Evolutionary conservation across 345 rosid genomes (phyloP), one percentile per base, ranked within the genome.

Genomic region (Eucalyptus sp.): DNA sequence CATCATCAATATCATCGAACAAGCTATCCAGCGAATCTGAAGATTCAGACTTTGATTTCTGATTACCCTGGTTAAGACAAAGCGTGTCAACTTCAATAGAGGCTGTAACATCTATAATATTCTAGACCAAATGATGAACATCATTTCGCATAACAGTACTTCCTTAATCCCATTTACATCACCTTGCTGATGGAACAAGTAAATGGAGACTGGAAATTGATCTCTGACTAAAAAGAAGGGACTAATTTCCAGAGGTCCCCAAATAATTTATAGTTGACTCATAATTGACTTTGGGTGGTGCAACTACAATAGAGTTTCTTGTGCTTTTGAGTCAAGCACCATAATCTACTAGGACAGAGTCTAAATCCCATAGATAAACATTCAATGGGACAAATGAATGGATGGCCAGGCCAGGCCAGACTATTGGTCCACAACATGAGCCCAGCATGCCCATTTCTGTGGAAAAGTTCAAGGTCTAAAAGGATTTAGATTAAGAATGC

Each of bases 1-100:
- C 88, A 66, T 90, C 94, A 52, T 90, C 93, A 88, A 56, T 93
- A 87, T 93, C 93, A 87, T 88, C 90, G 56, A 94, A 93, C 90
- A 94, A 86, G 88, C 90, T 62, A 87, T 92, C 91, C 90, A 88
- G 66, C 8, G 91, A 90, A 88, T 90, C 90, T 56, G 90, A 88
- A 86, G 91, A 90, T 86, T 88, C 91, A 37, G 90, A 86, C 86
- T 88, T 86, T 15, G 88, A 88, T 80, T 81, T 86, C 79, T 79
- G 87, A 58, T 48, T 79, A 83, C 64, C 87, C 90, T 88, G 48
- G 62, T 54, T 83, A 86, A 88, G 46, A 56, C 71, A 86, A 37
- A 80, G 33, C 71, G 50, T 58, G 37, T 37, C 41, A 13, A 80
- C 48, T 80, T 76, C 49, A 76, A 86, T 37, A 86, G 50, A 54